These are phyloP conservation scores for Magnaporthales sp. DNA, from an alignment of 2,329 filamentous ascomycete species.

Conservation along the genomic window DNA sequence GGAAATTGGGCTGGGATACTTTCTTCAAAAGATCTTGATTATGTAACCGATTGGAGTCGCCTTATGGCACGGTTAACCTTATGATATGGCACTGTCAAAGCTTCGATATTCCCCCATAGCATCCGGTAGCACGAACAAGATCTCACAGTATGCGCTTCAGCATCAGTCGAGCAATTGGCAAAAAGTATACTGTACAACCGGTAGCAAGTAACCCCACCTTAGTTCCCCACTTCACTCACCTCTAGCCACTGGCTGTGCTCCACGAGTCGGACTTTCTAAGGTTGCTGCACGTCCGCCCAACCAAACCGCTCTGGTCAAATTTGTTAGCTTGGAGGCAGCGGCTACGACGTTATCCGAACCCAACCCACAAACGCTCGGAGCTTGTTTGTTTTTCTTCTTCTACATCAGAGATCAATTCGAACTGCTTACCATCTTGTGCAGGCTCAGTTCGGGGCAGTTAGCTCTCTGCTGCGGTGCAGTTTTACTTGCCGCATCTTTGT, in stretches of 20 bases:
- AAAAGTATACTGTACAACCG: background rate
- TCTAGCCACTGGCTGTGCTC: slow-evolving; percentile 7
- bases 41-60: background rate
- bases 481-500: background rate
- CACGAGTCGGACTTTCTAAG: slow-evolving; percentile 4
- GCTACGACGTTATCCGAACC: background rate
- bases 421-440: background rate
- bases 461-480: background rate
- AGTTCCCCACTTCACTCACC: slow-evolving; percentile 3
- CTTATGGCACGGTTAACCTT: background rate
- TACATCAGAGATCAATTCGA: background rate
- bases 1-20: background rate
- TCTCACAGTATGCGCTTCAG: background rate
- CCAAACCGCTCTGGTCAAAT: slow-evolving; percentile 7
- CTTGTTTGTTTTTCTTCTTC: slow-evolving; percentile 2
- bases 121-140: background rate
- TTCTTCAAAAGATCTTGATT: background rate
- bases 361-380: background rate
- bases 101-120: background rate
- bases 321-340: background rate
- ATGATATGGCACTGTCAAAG: background rate
- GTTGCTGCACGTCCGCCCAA: slow-evolving; percentile 7
- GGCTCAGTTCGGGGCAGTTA: background rate
- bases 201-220: background rate
- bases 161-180: background rate